Base-by-base conservation (phyloP, 1,139 yeast species). In the Saccharomyces hybrid region DNA sequence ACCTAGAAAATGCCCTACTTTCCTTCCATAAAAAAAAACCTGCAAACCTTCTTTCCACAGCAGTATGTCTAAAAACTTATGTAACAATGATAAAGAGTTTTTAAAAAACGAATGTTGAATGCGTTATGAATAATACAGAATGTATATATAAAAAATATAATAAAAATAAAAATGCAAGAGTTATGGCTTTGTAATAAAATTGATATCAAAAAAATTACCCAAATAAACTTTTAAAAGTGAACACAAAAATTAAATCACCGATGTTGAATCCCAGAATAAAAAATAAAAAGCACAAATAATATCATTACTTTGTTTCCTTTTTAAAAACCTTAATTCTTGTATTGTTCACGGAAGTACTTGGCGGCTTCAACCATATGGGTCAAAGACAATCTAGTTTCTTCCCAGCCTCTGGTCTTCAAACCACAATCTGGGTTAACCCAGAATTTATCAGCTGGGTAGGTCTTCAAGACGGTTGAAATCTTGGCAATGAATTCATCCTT, bases 391-490 rank as follows among this genome's bases (percentile, higher is more conserved):
- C 83, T 79, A 69, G 89, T 87, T 81, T 88, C 96, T 64, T 86
- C 86, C 96, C 96, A 88, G 66, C 91, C 93, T 82, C 96, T 86
- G 74, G 96, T 88, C 87, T 91, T 91, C 77, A 91, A 84, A 84
- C 99, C 99, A 86, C 99, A 93, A 81, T 93, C 99, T 72, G 99
- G 99, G 95, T 93, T 93, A 73, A 93, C 95, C 98, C 98, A 93
- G 84, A 93, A 88, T 79, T 91, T 91, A 75, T 88, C 88, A 73
- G 95, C 95, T 74, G 97, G 97, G 83, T 91, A 93, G 62, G 88
- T 95, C 80, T 90, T 89, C 78, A 93, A 81, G 81, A 93, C 90
- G 75, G 89, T 95, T 72, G 84, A 84, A 72, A 93, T 88, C 81
- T 97, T 90, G 74, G 86, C 78, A 75, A 89, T 85, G 77, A 93